These are phyloP conservation scores for Stachybotrys elegans DNA, from an alignment of 2,329 filamentous ascomycete genomes.

Conservation along the genomic window DNA sequence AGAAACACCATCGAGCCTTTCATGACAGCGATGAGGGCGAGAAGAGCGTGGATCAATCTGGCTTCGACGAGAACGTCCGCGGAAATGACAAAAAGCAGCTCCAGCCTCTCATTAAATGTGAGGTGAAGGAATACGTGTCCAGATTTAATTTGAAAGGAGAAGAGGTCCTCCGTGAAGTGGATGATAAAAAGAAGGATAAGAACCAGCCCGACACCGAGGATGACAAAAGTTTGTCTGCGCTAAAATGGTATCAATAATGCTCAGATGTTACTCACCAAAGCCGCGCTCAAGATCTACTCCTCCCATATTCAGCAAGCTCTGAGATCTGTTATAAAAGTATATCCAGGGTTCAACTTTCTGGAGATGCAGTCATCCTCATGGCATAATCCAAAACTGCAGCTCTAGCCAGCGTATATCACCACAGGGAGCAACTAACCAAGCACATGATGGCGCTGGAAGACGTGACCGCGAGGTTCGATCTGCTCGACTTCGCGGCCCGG, in stretches of 20 bases:
- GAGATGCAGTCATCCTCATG: conserved; percentile 1
- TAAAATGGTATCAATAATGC: conserved; percentile 1
- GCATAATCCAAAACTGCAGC: background rate
- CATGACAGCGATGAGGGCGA: background rate
- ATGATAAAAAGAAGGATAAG: conserved; percentile 6
- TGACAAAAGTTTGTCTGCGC: conserved; percentile 16
- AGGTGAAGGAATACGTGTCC: conserved; percentile 1
- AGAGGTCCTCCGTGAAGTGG: background rate
- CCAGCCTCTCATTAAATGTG: background rate
- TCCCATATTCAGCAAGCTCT: conserved; percentile 2
- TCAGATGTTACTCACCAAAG: background rate
- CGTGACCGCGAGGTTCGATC: background rate
- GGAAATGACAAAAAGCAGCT: background rate
- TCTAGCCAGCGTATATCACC: background rate
- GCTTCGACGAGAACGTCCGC: background rate
- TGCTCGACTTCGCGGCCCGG: background rate
- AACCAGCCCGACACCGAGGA: conserved; percentile 20
- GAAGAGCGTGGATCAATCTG: background rate
- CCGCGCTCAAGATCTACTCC: conserved; percentile 1
- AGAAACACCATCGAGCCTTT: background rate
- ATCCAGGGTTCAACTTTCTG: conserved; percentile 1
- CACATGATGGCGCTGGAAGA: background rate
- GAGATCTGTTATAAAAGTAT: conserved; percentile 1
- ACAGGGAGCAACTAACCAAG: background rate
- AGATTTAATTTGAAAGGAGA: conserved; percentile 1